phyloP scores from a whole-genome alignment of 306 rosid genomes.

The Casuarina cunninghamiana region DNA sequence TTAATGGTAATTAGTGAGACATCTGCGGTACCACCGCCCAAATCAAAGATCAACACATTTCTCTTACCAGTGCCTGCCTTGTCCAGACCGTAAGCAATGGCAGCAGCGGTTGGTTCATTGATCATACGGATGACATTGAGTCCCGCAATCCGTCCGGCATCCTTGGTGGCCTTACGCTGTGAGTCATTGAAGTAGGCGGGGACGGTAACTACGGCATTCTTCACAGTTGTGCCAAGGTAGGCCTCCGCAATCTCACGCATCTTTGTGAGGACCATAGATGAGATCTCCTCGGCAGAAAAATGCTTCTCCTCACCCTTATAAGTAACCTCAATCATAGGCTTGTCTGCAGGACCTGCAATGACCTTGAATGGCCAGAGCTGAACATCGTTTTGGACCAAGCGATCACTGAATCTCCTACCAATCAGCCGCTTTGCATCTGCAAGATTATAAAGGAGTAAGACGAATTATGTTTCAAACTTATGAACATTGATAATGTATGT shows the following conservation, averaged over 20 bases:
- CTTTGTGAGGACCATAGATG: slow-evolving; percentile 4
- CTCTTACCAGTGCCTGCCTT: neutral
- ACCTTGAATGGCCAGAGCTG: slow-evolving; percentile 1
- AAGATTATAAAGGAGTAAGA: neutral
- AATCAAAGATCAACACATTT: slow-evolving; percentile 21
- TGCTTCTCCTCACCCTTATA: neutral
- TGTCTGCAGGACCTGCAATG: neutral
- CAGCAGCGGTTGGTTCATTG: slow-evolving; percentile 73
- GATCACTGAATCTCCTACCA: neutral
- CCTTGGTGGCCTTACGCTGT: slow-evolving; percentile 47
- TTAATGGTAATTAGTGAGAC: slow-evolving; percentile 13
- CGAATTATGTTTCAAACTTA: no score
- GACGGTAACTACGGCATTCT: neutral
- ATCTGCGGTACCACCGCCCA: slow-evolving; percentile 20
- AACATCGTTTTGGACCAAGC: neutral
- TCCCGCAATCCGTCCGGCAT: slow-evolving; percentile 65
- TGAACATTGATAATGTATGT: no score
- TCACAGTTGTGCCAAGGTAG: neutral
- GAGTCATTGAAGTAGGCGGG: slow-evolving; percentile 2
- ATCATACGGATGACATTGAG: slow-evolving; percentile 68
- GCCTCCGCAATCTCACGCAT: slow-evolving; percentile 22
- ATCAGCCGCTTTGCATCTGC: slow-evolving; percentile 11
- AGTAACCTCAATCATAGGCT: slow-evolving; percentile 12
- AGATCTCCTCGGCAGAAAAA: slow-evolving; percentile 8
- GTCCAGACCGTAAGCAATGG: slow-evolving; percentile 60